Percentiles rank a stretch among this genome's conserved stretches.
These are phyloP conservation scores for Xylariaceae sp. DNA, from an alignment of 2,329 filamentous ascomycete genomes.

Conservation along the genomic window DNA sequence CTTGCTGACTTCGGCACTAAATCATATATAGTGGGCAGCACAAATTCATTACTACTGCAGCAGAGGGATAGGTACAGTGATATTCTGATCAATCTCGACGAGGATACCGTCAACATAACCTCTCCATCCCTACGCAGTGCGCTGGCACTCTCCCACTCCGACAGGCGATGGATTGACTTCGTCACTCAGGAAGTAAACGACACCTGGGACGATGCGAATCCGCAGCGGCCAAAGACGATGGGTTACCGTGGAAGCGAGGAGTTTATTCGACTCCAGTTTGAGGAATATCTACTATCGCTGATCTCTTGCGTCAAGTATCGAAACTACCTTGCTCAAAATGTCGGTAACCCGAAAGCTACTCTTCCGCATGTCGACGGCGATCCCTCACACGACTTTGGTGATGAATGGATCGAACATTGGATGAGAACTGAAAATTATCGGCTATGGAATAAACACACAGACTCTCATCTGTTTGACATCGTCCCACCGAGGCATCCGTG, in stretches of 20 bases:
- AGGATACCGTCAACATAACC: conserved; percentile 77
- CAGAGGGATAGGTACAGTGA: conserved; percentile 96
- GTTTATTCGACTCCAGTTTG: conserved; percentile 94
- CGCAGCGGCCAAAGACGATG: conserved; percentile 84
- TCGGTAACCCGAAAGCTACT: conserved; percentile 55
- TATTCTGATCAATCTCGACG: conserved; percentile 92
- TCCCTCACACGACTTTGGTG: conserved; percentile 76
- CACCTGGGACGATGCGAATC: conserved; percentile 93
- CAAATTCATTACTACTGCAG: conserved; percentile 87
- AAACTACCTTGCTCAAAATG: conserved; percentile 55
- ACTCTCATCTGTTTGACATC: conserved; percentile 88
- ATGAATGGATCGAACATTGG: conserved; percentile 86
- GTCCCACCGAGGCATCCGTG: conserved; percentile 91
- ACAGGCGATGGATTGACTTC: conserved; percentile 94
- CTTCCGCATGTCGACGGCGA: conserved; percentile 72
- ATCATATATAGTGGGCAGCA: conserved; percentile 95
- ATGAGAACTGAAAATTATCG: conserved; percentile 83
- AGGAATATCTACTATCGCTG: conserved; percentile 89
- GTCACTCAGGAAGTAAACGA: conserved; percentile 90
- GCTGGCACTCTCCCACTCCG: conserved; percentile 74
- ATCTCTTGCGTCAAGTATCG: conserved; percentile 89
- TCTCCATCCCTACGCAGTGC: conserved; percentile 73
- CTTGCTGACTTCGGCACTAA: conserved; percentile 92
- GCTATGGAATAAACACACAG: conserved; percentile 76
- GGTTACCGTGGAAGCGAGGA: conserved; percentile 95